Percentiles rank a stretch among this genome's conserved stretches.
Conservation (phyloP, 2,329 filamentous ascomycete species). For the Nothomitra cinnamomea region DNA sequence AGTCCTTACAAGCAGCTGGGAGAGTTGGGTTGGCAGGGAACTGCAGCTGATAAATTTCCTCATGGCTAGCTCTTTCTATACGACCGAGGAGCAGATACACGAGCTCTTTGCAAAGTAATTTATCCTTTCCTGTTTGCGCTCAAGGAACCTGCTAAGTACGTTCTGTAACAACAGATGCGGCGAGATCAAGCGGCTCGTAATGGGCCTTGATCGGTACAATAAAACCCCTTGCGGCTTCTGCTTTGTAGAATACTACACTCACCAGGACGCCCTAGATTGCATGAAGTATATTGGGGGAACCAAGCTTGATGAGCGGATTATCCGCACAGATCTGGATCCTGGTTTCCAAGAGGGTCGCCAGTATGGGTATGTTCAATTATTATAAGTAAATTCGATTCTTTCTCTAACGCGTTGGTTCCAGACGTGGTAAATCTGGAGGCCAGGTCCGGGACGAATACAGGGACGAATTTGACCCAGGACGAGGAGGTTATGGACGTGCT, state of each 20-base stretch:
- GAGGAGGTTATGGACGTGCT: constrained; percentile 74
- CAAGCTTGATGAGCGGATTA: constrained; percentile 93
- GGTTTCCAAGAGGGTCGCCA: constrained; percentile 93
- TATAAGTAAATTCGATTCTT: not conserved
- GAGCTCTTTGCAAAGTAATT: constrained; percentile 76
- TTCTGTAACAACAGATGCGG: constrained; percentile 41
- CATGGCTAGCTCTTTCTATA: constrained; percentile 67
- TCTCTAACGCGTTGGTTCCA: constrained; percentile 15
- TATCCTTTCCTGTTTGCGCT: constrained; percentile 6
- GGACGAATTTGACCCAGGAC: constrained; percentile 88
- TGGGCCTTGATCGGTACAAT: constrained; percentile 91
- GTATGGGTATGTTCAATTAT: constrained; percentile 43
- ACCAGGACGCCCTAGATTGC: constrained; percentile 91
- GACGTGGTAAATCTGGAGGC: constrained; percentile 80
- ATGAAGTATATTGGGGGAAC: constrained; percentile 98
- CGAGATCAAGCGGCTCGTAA: constrained; percentile 93
- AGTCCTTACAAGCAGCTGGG: constrained; percentile 18
- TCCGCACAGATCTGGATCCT: constrained; percentile 86
- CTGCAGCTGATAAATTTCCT: not conserved
- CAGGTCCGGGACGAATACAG: constrained; percentile 97
- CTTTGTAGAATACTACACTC: constrained; percentile 98
- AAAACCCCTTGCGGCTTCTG: constrained; percentile 99
- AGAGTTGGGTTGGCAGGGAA: not conserved
- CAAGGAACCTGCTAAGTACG: not conserved
- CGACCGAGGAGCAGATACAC: constrained; percentile 96